A percentile compares a stretch with the other conserved stretches of the same genome.
These are phyloP conservation scores for Elsinoe necatrix DNA, from an alignment of 2,329 filamentous ascomycete species.

Conservation along the genomic window DNA sequence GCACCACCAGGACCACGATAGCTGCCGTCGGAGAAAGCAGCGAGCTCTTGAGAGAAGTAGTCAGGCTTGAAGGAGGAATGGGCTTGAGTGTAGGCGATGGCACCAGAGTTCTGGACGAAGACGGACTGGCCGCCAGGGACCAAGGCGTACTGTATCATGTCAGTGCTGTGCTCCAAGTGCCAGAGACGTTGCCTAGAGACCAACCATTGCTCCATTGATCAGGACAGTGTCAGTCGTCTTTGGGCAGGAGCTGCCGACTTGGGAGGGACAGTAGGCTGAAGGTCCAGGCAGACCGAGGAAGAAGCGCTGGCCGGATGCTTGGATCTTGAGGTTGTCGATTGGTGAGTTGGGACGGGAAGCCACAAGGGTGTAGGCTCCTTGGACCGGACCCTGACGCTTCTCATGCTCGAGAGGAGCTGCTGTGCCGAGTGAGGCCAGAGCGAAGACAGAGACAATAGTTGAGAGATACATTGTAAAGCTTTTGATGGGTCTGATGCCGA, in stretches of 20 bases:
- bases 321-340: slow-evolving; percentile 17
- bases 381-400: slow-evolving; percentile 1
- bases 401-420: not conserved
- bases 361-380: slow-evolving; percentile 18
- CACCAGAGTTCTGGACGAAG: slow-evolving; percentile 21
- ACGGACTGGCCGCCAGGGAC: slow-evolving; percentile 22
- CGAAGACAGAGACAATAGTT: not conserved
- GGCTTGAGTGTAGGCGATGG: slow-evolving; percentile 21
- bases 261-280: slow-evolving; percentile 18
- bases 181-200: not conserved
- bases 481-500: not conserved
- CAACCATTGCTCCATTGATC: slow-evolving; percentile 15
- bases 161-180: not conserved
- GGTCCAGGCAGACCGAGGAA: slow-evolving; percentile 16
- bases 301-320: slow-evolving; percentile 19
- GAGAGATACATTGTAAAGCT: slow-evolving; percentile 2
- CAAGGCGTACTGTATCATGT: slow-evolving; percentile 16
- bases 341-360: slow-evolving; percentile 18
- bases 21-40: slow-evolving; percentile 19
- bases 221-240: slow-evolving; percentile 17
- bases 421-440: not conserved
- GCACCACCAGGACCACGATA: slow-evolving; percentile 19
- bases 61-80: slow-evolving; percentile 17
- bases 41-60: slow-evolving; percentile 16
- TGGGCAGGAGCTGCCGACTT: slow-evolving; percentile 15